These are phyloP conservation scores for Lasiodiplodia sp. DNA, from an alignment of 2,329 filamentous ascomycete species.

Conservation along the genomic window DNA sequence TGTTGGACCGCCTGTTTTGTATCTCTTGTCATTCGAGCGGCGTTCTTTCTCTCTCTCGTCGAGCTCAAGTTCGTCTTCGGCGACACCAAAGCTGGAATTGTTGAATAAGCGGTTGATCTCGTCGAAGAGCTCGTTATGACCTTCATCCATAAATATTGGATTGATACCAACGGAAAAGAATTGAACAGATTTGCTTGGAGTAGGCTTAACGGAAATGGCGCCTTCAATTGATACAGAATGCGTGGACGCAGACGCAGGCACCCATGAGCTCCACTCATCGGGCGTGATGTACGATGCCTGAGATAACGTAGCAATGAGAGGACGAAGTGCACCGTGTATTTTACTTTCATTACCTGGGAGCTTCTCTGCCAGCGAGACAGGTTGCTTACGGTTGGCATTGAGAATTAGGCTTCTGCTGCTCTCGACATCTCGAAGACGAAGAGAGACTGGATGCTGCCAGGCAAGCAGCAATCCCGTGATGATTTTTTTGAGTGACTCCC, in stretches of 20 bases:
- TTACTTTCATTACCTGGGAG: constrained; percentile 36
- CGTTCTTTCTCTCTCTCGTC: constrained; percentile 48
- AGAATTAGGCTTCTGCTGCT: constrained; percentile 47
- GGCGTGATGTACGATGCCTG: constrained; percentile 71
- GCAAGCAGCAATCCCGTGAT: constrained; percentile 73
- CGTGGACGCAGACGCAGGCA: constrained; percentile 72
- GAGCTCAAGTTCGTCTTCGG: constrained; percentile 55
- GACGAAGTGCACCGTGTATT: constrained; percentile 34
- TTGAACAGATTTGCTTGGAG: constrained; percentile 75
- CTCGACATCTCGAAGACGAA: constrained; percentile 66
- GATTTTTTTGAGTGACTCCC: constrained; percentile 67
- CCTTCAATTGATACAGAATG: constrained; percentile 70
- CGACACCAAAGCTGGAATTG: constrained; percentile 76
- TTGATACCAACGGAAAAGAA: constrained; percentile 81
- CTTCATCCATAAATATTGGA: constrained; percentile 65
- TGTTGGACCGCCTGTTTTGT: constrained; percentile 58
- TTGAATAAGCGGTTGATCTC: constrained; percentile 80
- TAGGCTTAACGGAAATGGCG: constrained; percentile 73
- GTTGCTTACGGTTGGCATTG: constrained; percentile 32
- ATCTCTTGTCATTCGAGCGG: constrained; percentile 49
- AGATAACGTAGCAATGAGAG: constrained; percentile 63
- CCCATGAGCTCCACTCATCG: constrained; percentile 67
- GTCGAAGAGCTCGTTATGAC: constrained; percentile 73
- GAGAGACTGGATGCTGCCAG: constrained; percentile 64
- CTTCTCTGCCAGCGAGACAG: constrained; percentile 37